Percentiles rank a stretch among this genome's conserved stretches.
Evolutionary conservation across 305 asterid genomes (phyloP).

Genomic region (Caryopteris hybrid): DNA sequence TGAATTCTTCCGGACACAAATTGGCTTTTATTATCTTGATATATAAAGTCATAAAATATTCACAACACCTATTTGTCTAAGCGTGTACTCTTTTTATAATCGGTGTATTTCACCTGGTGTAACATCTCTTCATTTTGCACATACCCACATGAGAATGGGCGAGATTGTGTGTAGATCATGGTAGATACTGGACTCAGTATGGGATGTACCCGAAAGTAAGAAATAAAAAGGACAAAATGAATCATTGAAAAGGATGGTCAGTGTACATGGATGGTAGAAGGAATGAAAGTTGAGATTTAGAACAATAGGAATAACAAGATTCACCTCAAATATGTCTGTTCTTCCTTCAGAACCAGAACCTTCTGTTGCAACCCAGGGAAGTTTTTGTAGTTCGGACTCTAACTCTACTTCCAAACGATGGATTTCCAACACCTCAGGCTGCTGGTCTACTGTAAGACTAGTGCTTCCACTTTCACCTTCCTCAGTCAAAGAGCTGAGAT

Average conservation of each 20-base stretch:
- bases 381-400: constrained; percentile 63
- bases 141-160: background rate
- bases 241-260: background rate
- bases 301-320: background rate
- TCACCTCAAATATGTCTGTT: constrained; percentile 33
- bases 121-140: background rate
- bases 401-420: constrained; percentile 79
- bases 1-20: too few relatives aligned
- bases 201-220: background rate
- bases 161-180: background rate
- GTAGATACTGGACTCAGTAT: background rate
- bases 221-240: too few relatives aligned
- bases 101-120: background rate
- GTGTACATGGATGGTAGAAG: background rate
- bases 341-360: constrained; percentile 37
- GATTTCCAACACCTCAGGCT: constrained; percentile 60
- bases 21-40: background rate
- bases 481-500: background rate
- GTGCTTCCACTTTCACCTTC: constrained; percentile 43
- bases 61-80: background rate
- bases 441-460: constrained; percentile 42
- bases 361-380: constrained; percentile 49
- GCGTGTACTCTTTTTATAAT: background rate
- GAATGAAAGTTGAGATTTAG: background rate
- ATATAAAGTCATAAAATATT: background rate